Conservation (phyloP, 2,329 filamentous ascomycete species). For the Pestalotiopsis fici region DNA sequence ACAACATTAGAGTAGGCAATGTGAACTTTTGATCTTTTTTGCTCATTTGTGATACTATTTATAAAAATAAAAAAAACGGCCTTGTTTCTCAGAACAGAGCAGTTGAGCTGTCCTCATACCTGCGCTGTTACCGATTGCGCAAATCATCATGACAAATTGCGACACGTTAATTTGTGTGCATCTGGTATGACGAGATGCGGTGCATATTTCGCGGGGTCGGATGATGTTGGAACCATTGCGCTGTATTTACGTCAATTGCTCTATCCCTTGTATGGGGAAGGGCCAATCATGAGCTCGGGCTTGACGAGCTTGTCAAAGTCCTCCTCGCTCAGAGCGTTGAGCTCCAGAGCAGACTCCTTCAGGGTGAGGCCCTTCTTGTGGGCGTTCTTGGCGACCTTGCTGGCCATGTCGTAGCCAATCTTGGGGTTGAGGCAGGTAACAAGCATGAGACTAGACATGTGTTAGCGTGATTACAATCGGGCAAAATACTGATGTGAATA, state of each 20-base stretch:
- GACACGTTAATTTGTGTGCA: too few species aligned
- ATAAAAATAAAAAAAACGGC: too few species aligned
- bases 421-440: conserved; percentile 97
- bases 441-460: conserved; percentile 76
- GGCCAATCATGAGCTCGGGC: conserved; percentile 93
- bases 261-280: conserved; percentile 62
- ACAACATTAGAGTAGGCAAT: background rate
- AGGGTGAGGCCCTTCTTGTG: conserved; percentile 97
- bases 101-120: too few species aligned
- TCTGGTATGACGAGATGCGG: background rate
- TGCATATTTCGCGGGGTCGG: background rate
- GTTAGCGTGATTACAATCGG: conserved; percentile 7
- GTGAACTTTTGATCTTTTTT: conserved; percentile 16
- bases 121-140: background rate
- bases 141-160: too few species aligned
- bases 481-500: conserved; percentile 20
- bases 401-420: conserved; percentile 97
- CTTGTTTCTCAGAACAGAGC: too few species aligned
- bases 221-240: background rate
- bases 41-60: conserved; percentile 8
- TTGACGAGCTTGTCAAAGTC: conserved; percentile 90
- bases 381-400: conserved; percentile 96
- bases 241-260: background rate
- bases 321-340: conserved; percentile 82
- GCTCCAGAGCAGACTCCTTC: conserved; percentile 91